Evolutionary conservation across 2,329 filamentous ascomycete genomes (phyloP).

Genomic region (Claviceps sp.): DNA sequence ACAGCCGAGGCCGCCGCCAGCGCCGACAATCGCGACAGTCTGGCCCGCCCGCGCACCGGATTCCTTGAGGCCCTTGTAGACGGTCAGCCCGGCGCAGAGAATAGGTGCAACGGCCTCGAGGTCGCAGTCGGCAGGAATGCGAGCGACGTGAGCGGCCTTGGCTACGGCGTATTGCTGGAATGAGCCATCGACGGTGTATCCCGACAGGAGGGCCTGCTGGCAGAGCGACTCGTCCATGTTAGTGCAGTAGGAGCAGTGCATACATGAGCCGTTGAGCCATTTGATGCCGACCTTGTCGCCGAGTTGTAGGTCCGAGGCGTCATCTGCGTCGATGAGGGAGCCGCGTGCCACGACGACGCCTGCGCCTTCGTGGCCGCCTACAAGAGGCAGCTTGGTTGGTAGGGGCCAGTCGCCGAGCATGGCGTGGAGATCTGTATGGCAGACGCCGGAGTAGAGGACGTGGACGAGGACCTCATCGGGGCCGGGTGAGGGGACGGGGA

Average conservation of each 20-base stretch:
- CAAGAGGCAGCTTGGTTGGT: slow-evolving; percentile 66
- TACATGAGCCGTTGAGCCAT: slow-evolving; percentile 84
- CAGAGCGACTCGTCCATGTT: slow-evolving; percentile 74
- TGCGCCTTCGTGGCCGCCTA: slow-evolving; percentile 71
- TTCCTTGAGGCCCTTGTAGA: slow-evolving; percentile 87
- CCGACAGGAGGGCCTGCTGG: slow-evolving; percentile 59
- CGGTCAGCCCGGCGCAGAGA: slow-evolving; percentile 74
- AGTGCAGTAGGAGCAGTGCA: slow-evolving; percentile 73
- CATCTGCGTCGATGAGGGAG: slow-evolving; percentile 49
- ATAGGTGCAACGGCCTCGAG: slow-evolving; percentile 70
- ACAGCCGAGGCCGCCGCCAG: slow-evolving; percentile 69
- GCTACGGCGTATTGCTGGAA: slow-evolving; percentile 90
- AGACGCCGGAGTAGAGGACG: slow-evolving; percentile 81
- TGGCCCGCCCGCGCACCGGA: slow-evolving; percentile 62
- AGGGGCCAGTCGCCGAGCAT: slow-evolving; percentile 86
- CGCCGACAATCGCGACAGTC: slow-evolving; percentile 72
- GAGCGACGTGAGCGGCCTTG: slow-evolving; percentile 74
- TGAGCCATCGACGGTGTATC: slow-evolving; percentile 83
- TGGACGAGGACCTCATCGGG: slow-evolving; percentile 87
- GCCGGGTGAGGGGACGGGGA: slow-evolving; percentile 67
- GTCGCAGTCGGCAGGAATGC: slow-evolving; percentile 62
- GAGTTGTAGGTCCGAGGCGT: slow-evolving; percentile 46
- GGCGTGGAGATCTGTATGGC: slow-evolving; percentile 72
- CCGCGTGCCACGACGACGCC: slow-evolving; percentile 74
- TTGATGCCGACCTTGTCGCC: slow-evolving; percentile 83